Evolutionary conservation across 2,329 filamentous ascomycete species (phyloP).

Genomic region (Geosmithia putterillii): DNA sequence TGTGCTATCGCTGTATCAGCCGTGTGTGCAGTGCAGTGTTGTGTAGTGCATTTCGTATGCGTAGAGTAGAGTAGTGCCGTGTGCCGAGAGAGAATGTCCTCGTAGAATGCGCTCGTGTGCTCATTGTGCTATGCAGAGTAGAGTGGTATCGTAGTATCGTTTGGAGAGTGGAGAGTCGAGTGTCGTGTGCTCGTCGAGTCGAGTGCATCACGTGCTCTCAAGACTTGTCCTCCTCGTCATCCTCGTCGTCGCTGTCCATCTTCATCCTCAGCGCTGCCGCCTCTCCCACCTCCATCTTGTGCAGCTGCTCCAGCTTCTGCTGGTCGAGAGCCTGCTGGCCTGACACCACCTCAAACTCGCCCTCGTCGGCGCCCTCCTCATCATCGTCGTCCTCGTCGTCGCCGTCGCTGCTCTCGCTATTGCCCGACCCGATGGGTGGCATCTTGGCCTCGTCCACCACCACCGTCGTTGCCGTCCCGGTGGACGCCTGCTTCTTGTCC

Average conservation of each 20-base stretch:
- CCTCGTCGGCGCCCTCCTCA: slow-evolving; percentile 24
- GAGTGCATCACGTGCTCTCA: slow-evolving; percentile 1
- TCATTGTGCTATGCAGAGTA: too few relatives aligned
- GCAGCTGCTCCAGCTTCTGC: slow-evolving; percentile 38
- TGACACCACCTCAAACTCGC: slow-evolving; percentile 31
- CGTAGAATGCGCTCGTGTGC: too few relatives aligned
- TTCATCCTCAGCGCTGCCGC: slow-evolving; percentile 35
- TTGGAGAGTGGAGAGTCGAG: too few relatives aligned
- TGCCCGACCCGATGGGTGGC: neutral
- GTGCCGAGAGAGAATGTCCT: too few relatives aligned
- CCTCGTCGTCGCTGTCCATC: slow-evolving; percentile 24
- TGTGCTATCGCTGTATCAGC: too few relatives aligned
- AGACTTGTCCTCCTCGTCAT: slow-evolving; percentile 17
- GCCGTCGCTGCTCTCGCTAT: slow-evolving; percentile 25
- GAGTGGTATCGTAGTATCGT: too few relatives aligned
- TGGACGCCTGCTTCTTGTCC: slow-evolving; percentile 5
- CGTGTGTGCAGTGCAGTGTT: too few relatives aligned
- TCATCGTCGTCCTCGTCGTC: slow-evolving; percentile 18
- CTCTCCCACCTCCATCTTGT: slow-evolving; percentile 48
- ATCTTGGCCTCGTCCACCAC: neutral
- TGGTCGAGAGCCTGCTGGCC: slow-evolving; percentile 30
- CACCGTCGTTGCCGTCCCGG: neutral
- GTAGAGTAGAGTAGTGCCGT: too few relatives aligned
- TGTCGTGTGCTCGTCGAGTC: neutral
- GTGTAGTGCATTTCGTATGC: too few relatives aligned